A percentile compares a stretch with the other conserved stretches of the same genome.
These are phyloP conservation scores for Neurospora africana DNA, from an alignment of 495 filamentous ascomycete species.

Conservation along the genomic window DNA sequence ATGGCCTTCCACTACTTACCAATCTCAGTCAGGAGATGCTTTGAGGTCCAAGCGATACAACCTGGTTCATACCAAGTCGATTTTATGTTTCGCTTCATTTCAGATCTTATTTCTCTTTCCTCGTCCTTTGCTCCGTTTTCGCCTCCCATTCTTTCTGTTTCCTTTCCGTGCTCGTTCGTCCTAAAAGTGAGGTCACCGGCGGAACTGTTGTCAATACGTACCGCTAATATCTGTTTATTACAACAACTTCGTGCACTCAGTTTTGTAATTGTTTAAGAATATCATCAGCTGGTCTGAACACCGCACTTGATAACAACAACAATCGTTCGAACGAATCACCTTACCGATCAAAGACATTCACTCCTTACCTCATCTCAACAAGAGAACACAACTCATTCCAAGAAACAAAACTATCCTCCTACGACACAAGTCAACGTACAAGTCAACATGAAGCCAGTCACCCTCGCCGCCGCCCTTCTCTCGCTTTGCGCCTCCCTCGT, in stretches of 20 bases:
- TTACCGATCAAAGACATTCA: not conserved
- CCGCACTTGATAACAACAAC: not conserved
- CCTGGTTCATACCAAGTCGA: not conserved
- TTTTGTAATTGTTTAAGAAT: not conserved
- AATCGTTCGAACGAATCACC: not conserved
- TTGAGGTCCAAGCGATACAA: not conserved
- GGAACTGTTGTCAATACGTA: not conserved
- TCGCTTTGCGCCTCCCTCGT: conserved; percentile 33
- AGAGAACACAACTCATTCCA: not conserved
- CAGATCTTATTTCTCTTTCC: not conserved
- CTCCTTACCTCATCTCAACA: not conserved
- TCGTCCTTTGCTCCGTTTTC: not conserved
- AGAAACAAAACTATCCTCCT: not conserved
- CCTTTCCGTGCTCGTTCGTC: not conserved
- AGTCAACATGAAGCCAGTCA: conserved; percentile 27
- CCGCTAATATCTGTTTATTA: not conserved
- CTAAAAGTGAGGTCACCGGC: not conserved
- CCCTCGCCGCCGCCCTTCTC: conserved; percentile 21
- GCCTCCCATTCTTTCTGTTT: not conserved
- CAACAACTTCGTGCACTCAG: not conserved
- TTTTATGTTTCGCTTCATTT: not conserved
- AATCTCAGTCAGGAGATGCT: not conserved
- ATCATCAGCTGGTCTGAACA: not conserved
- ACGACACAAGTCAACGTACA: conserved; percentile 13
- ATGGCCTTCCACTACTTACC: not conserved